These are phyloP conservation scores for Aureobasidium namibiae DNA, from an alignment of 2,329 filamentous ascomycete genomes.

Conservation along the genomic window DNA sequence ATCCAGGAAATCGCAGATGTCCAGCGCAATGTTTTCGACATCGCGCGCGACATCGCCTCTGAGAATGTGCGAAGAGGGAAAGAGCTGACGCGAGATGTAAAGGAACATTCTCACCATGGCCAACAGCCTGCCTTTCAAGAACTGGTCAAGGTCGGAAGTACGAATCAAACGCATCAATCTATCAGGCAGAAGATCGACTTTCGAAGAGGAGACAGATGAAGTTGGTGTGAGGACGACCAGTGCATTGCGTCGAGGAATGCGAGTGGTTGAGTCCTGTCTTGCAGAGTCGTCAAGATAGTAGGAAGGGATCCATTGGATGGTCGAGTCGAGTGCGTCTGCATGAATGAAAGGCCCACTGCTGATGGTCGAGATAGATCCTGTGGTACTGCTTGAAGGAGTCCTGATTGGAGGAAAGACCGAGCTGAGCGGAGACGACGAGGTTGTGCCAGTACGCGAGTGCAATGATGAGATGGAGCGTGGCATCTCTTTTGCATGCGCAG, in stretches of 20 bases:
- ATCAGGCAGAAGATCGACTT: background rate
- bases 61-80: slow-evolving; percentile 9
- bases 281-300: background rate
- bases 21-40: background rate
- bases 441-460: slow-evolving; percentile 4
- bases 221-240: background rate
- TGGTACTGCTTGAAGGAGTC: background rate
- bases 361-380: background rate
- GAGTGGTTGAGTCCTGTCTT: background rate
- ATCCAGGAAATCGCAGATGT: slow-evolving; percentile 7
- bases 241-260: background rate
- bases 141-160: background rate
- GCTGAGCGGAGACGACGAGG: background rate
- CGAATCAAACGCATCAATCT: background rate
- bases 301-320: background rate
- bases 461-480: background rate
- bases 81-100: background rate
- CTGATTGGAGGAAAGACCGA: background rate
- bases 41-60: background rate
- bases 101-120: slow-evolving; percentile 10
- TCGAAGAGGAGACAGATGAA: background rate
- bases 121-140: background rate
- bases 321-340: background rate
- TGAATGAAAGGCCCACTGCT: slow-evolving; percentile 5
- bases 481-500: background rate